Evolutionary conservation across 2,329 filamentous ascomycete species (phyloP).

Genomic region (Aureobasidium vineae): DNA sequence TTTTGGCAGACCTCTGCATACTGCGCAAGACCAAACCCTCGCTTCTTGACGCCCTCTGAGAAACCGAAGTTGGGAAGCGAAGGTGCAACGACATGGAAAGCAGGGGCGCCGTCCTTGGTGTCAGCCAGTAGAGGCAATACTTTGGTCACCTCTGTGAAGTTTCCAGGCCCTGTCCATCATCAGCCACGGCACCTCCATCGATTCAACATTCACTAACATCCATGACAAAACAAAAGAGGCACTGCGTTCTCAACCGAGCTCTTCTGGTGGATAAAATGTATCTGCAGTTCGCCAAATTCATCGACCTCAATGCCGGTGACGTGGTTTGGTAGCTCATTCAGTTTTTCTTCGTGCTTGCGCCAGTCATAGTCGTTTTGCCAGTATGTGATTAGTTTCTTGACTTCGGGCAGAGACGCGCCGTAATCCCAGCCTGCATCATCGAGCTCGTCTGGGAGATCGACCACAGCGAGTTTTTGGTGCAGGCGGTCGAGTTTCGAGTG

Average conservation of each 20-base stretch:
- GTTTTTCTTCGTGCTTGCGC: slow-evolving; percentile 56
- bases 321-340: slow-evolving; percentile 63
- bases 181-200: neutral
- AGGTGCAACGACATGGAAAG: slow-evolving; percentile 52
- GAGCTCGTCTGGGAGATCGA: slow-evolving; percentile 34
- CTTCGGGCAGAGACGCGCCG: slow-evolving; percentile 59
- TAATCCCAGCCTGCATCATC: slow-evolving; percentile 55
- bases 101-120: slow-evolving; percentile 54
- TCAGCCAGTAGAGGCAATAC: slow-evolving; percentile 56
- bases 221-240: slow-evolving; percentile 65
- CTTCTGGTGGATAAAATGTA: slow-evolving; percentile 64
- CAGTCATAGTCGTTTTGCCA: slow-evolving; percentile 62
- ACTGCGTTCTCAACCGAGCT: slow-evolving; percentile 54
- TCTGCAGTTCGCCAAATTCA: slow-evolving; percentile 58
- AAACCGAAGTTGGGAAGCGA: slow-evolving; percentile 59
- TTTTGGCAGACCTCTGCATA: slow-evolving; percentile 65
- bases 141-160: slow-evolving; percentile 65
- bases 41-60: slow-evolving; percentile 48
- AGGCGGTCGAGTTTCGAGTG: slow-evolving; percentile 6
- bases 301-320: slow-evolving; percentile 54
- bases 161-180: slow-evolving; percentile 54
- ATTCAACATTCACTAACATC: slow-evolving; percentile 43
- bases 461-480: slow-evolving; percentile 12
- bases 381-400: slow-evolving; percentile 57
- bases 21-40: slow-evolving; percentile 58